Evolutionary conservation across 148 eudicot genomes (phyloP).

Genomic region (Diospyros lotus): DNA sequence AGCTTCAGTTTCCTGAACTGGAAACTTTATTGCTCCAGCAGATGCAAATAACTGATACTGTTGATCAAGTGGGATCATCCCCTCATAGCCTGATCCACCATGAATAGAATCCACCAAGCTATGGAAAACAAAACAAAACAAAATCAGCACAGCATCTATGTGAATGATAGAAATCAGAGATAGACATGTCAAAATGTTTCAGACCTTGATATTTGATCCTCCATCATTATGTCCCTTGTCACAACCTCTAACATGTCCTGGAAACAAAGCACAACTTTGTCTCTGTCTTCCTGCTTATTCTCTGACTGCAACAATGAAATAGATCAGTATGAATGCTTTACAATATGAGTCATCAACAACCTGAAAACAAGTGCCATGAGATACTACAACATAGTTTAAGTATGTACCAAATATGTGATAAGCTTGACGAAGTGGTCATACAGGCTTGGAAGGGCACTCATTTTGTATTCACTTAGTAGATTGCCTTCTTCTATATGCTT

Average conservation of each 20-base stretch:
- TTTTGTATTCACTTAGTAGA: conserved; percentile 52
- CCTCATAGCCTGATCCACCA: conserved; percentile 61
- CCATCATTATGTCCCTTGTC: conserved; percentile 87
- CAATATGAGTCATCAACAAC: neutral
- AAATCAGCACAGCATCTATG: conserved; percentile 9
- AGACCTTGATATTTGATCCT: conserved; percentile 56
- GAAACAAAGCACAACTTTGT: conserved; percentile 87
- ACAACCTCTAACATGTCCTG: conserved; percentile 99
- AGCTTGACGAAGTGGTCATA: conserved; percentile 82
- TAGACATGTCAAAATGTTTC: conserved; percentile 10
- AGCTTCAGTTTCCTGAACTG: conserved; percentile 77
- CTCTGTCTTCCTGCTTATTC: conserved; percentile 70
- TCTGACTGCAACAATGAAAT: conserved; percentile 41
- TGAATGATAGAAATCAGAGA: neutral
- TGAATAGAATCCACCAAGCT: conserved; percentile 63
- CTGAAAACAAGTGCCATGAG: neutral
- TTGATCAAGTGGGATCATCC: conserved; percentile 59
- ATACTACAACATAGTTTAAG: neutral
- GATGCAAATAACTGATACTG: conserved; percentile 87
- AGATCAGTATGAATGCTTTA: neutral
- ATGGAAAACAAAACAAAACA: conserved; percentile 1
- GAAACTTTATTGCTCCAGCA: conserved; percentile 85
- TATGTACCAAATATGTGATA: conserved; percentile 76
- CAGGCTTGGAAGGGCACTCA: conserved; percentile 90
- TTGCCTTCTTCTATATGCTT: conserved; percentile 47